Base-by-base conservation (phyloP, 2,329 filamentous ascomycete genomes). In the Trichoderma aggressivum region DNA sequence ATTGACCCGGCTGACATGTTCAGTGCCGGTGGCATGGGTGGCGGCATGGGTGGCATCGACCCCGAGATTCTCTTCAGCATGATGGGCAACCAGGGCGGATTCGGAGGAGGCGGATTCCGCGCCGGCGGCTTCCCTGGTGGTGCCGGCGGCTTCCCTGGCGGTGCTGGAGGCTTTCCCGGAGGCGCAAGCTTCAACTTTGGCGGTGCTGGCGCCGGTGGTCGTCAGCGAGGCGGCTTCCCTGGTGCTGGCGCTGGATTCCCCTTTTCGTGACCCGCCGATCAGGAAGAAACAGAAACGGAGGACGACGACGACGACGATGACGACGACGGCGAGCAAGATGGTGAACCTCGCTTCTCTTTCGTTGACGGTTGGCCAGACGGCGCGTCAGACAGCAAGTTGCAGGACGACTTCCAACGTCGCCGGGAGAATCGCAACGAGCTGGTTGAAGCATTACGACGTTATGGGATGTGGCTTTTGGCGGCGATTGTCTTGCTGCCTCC, bases 1-100 rank as follows among this genome's bases (percentile, higher is more conserved):
- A 87, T 96, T 71, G 95, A 98, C 79, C 92, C 93, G 4, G 87
- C 90, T 65, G 94, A 98, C 78, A 94, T 95, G 89, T 96, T 95
- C 76, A 87, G 89, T 68, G 89, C 89, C 61, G 87, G 87, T 70
- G 87, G 86, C 76, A 93, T 94, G 83, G 80, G 81, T 39, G 88
- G 89, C 56, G 90, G 89, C 55, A 89, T 90, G 83, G 86, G 88
- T 77, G 87, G 86, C 77, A 93, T 94, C 79, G 90, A 93, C 78
- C 91, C 91, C 24, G 91, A 93, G 80, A 90, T 94, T 74, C 84
- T 94, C 30, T 94, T 94, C 84, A 93, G 91, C 82, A 94, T 94
- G 91, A 94, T 94, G 90, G 91, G 91, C 71, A 86, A 86, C 75
- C 88, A 88, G 73, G 88, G 85, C 28, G 85, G 85, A 56, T 87